phyloP scores from a whole-genome alignment of 768 basidiomycete species.

The Trametes meyenii region DNA sequence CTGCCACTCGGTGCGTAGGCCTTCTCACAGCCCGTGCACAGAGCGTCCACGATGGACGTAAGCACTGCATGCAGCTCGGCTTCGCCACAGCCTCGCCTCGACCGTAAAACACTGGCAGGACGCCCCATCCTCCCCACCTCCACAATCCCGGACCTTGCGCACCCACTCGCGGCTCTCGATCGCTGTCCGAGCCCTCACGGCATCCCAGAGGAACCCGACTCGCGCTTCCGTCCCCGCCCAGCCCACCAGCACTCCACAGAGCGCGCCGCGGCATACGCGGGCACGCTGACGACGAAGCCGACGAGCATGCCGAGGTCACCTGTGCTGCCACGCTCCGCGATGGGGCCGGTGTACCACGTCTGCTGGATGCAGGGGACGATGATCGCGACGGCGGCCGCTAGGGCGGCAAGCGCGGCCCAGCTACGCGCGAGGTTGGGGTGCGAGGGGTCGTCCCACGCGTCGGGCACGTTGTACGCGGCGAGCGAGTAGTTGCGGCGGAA shows the following conservation, averaged over 20 bases:
- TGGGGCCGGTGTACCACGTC: slow-evolving; percentile 52
- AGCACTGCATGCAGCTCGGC: no score
- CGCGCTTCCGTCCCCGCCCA: background rate
- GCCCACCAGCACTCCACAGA: slow-evolving; percentile 19
- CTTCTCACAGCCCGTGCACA: no score
- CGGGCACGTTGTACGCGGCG: slow-evolving; percentile 36
- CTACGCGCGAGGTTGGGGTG: slow-evolving; percentile 44
- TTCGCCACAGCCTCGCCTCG: background rate
- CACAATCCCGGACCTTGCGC: no score
- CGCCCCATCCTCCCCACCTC: no score
- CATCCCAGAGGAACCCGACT: background rate
- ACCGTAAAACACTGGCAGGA: background rate
- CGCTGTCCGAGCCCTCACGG: background rate
- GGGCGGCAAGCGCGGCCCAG: slow-evolving; percentile 43
- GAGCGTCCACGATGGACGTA: no score
- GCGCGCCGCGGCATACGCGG: slow-evolving; percentile 25
- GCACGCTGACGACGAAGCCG: slow-evolving; percentile 26
- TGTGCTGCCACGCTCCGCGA: slow-evolving; percentile 46
- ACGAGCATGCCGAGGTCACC: slow-evolving; percentile 51
- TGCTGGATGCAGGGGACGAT: slow-evolving; percentile 54
- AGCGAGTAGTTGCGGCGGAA: slow-evolving; percentile 41
- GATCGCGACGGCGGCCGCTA: slow-evolving; percentile 39
- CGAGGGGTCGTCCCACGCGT: slow-evolving; percentile 41
- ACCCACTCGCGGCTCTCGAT: no score
- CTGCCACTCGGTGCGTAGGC: no score